Evolutionary conservation across 106 monocot genomes (phyloP).

Genomic region (Allium cepa): DNA sequence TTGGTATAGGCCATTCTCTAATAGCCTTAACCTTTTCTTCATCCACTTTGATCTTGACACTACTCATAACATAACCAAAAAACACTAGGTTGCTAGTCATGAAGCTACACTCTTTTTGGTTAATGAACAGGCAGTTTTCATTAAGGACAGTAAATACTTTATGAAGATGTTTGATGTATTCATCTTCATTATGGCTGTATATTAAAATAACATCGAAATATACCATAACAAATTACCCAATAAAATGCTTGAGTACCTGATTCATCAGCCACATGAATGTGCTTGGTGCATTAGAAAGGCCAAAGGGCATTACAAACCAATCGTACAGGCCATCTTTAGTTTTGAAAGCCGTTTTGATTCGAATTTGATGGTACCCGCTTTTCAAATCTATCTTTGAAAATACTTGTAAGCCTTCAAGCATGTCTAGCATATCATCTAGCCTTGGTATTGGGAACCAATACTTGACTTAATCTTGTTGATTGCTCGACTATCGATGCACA

Average conservation of each 20-base stretch:
- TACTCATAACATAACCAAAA: background rate
- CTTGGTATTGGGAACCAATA: no score
- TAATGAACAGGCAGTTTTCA: background rate
- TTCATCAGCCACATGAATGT: slow-evolving; percentile 2
- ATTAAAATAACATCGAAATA: background rate
- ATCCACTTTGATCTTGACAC: background rate
- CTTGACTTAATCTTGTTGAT: no score
- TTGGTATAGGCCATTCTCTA: background rate
- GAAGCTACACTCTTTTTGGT: background rate
- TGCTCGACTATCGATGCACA: no score
- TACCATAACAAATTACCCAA: background rate
- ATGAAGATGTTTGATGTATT: background rate
- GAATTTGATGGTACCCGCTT: background rate
- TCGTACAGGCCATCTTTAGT: background rate
- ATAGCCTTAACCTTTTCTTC: background rate
- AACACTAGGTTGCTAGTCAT: background rate
- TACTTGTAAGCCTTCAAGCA: background rate
- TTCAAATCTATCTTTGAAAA: slow-evolving; percentile 4
- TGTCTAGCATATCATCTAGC: no score
- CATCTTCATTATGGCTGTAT: background rate
- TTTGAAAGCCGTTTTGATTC: slow-evolving; percentile 7
- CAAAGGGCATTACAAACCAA: slow-evolving; percentile 6
- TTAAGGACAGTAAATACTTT: background rate
- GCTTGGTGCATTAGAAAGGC: slow-evolving; percentile 1
- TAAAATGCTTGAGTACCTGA: background rate